Evolutionary conservation across 257 asterid species (phyloP).

Genomic region (Ballota nigra): DNA sequence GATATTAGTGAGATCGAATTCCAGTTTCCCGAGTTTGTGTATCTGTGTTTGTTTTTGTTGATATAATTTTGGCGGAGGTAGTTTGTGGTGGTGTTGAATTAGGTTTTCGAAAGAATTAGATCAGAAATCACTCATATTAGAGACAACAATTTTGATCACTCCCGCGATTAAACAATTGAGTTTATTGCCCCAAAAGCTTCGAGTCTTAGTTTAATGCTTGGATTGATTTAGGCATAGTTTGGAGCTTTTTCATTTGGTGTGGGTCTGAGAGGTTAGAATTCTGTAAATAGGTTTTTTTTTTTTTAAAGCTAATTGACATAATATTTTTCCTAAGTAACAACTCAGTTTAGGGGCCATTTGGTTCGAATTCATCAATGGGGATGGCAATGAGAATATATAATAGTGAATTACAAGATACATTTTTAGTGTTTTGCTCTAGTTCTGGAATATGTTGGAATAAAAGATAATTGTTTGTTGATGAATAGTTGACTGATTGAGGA

Average conservation of each 20-base stretch:
- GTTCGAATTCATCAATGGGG: too few relatives aligned
- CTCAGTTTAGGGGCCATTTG: neutral
- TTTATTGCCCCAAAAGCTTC: neutral
- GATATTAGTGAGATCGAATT: neutral
- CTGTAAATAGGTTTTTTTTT: neutral
- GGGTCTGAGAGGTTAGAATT: neutral
- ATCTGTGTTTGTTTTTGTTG: constrained; percentile 4
- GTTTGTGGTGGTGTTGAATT: constrained; percentile 16
- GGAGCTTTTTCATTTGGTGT: neutral
- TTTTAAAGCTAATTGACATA: neutral
- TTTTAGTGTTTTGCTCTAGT: too few relatives aligned
- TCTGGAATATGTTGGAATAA: too few relatives aligned
- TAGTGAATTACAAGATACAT: too few relatives aligned
- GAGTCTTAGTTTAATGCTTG: neutral
- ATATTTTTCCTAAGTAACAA: neutral
- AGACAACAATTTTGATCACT: neutral
- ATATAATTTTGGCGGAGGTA: too few relatives aligned
- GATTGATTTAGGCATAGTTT: neutral
- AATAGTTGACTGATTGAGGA: too few relatives aligned
- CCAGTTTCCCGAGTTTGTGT: neutral
- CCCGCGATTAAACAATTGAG: neutral
- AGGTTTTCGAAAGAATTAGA: neutral
- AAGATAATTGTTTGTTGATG: too few relatives aligned
- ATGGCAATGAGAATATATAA: too few relatives aligned
- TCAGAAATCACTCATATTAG: neutral